A percentile compares a stretch with the other conserved stretches of the same genome.
Evolutionary conservation across 768 basidiomycete genomes (phyloP).

Genomic region (Tricholoma furcatifolium): DNA sequence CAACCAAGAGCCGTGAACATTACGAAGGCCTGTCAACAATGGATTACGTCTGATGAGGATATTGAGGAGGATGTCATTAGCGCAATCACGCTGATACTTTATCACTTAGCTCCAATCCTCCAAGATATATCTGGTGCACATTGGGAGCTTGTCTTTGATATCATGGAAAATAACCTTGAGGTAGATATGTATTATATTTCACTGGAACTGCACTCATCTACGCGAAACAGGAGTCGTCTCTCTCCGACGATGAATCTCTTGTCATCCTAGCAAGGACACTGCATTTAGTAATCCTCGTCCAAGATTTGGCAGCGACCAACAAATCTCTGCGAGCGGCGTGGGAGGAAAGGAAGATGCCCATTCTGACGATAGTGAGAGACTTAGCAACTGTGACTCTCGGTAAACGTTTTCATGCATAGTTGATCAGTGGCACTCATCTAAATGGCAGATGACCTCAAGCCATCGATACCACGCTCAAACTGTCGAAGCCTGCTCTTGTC

Average conservation of each 20-base stretch:
- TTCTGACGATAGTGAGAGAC: constrained; percentile 61
- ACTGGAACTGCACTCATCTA: background rate
- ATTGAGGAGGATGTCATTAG: constrained; percentile 79
- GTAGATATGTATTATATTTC: constrained; percentile 36
- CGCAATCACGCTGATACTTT: constrained; percentile 71
- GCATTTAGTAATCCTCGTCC: constrained; percentile 60
- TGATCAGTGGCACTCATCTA: background rate
- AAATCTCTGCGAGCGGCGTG: constrained; percentile 70
- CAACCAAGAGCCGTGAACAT: constrained; percentile 85
- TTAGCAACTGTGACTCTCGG: constrained; percentile 55
- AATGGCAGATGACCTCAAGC: constrained; percentile 22
- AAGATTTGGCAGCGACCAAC: constrained; percentile 72
- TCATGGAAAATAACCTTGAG: constrained; percentile 87
- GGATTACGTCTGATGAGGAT: constrained; percentile 66
- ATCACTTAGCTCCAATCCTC: constrained; percentile 79
- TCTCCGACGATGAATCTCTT: constrained; percentile 57
- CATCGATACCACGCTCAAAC: constrained; percentile 58
- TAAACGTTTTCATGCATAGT: constrained; percentile 21
- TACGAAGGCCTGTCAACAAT: constrained; percentile 80
- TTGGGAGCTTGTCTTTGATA: constrained; percentile 91
- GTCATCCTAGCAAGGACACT: constrained; percentile 71
- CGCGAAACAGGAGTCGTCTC: constrained; percentile 49
- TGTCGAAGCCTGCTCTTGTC: constrained; percentile 70
- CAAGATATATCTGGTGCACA: constrained; percentile 85
- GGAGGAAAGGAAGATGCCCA: constrained; percentile 50